phyloP scores from a whole-genome alignment of 257 asterid species.

The Buddleja alternifolia region DNA sequence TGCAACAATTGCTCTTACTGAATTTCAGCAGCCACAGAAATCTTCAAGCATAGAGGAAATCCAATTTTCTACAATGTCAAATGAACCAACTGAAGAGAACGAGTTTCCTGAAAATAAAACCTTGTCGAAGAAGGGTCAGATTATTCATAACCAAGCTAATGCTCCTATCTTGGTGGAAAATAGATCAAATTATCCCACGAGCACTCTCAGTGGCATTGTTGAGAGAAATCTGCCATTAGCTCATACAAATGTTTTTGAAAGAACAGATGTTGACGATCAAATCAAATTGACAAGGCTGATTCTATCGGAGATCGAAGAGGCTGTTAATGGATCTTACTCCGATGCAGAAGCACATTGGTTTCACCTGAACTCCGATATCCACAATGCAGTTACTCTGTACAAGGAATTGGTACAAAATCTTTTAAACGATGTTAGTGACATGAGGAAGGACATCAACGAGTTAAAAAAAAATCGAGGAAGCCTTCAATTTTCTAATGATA shows the following conservation, averaged over 20 bases:
- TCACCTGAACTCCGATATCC: conserved; percentile 37
- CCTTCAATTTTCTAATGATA: conserved; percentile 21
- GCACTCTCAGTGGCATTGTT: conserved; percentile 26
- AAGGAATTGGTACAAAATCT: conserved; percentile 39
- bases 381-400: conserved; percentile 32
- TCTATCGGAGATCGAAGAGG: conserved; percentile 39
- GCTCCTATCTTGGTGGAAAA: conserved; percentile 31
- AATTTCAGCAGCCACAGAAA: conserved; percentile 52
- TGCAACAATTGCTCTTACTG: conserved; percentile 70
- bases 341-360: conserved; percentile 39
- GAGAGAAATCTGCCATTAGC: conserved; percentile 23
- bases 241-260: conserved; percentile 24
- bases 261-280: conserved; percentile 32
- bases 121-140: conserved; percentile 31
- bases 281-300: conserved; percentile 34
- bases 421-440: conserved; percentile 35
- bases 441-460: conserved; percentile 33
- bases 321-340: conserved; percentile 25
- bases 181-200: conserved; percentile 25
- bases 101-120: conserved; percentile 25
- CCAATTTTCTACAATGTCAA: conserved; percentile 37
- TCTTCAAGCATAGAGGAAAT: conserved; percentile 39
- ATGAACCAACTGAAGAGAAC: conserved; percentile 35
- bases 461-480: conserved; percentile 31
- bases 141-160: conserved; percentile 30